Evolutionary conservation across 1,284 basidiomycete species (phyloP).

Genomic region (Trichosporon coremiiforme): DNA sequence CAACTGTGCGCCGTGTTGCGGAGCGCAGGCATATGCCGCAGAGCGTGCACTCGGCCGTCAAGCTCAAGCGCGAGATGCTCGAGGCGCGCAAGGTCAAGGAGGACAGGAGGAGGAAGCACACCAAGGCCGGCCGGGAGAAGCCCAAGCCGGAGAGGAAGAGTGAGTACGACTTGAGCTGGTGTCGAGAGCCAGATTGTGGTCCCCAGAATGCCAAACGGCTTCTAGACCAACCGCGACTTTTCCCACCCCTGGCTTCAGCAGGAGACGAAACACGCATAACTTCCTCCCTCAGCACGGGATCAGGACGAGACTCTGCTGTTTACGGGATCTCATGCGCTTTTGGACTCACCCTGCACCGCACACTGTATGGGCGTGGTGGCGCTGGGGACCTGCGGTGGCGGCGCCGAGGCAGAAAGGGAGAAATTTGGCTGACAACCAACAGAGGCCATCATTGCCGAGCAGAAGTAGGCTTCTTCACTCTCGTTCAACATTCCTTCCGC

Average conservation of each 20-base stretch:
- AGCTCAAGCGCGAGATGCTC: conserved; percentile 91
- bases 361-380: not conserved
- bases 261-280: not conserved
- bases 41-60: conserved; percentile 80
- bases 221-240: not conserved
- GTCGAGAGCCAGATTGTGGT: not conserved
- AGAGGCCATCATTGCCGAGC: conserved; percentile 73
- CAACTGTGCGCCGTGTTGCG: conserved; percentile 77
- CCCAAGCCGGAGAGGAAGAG: conserved; percentile 89
- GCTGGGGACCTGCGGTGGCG: not conserved
- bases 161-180: conserved; percentile 37
- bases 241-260: not conserved
- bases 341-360: not conserved
- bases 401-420: not conserved
- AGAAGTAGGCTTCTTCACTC: conserved; percentile 59
- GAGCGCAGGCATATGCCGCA: conserved; percentile 87
- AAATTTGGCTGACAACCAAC: conserved; percentile 26
- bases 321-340: too few relatives aligned
- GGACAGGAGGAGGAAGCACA: conserved; percentile 85
- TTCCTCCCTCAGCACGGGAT: not conserved
- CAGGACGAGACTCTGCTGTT: too few relatives aligned
- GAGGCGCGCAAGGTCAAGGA: conserved; percentile 89
- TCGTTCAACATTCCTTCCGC: not conserved
- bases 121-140: conserved; percentile 78
- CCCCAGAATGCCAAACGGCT: not conserved